These are phyloP conservation scores for Venturia carpophila DNA, from an alignment of 2,329 filamentous ascomycete species.

Conservation along the genomic window DNA sequence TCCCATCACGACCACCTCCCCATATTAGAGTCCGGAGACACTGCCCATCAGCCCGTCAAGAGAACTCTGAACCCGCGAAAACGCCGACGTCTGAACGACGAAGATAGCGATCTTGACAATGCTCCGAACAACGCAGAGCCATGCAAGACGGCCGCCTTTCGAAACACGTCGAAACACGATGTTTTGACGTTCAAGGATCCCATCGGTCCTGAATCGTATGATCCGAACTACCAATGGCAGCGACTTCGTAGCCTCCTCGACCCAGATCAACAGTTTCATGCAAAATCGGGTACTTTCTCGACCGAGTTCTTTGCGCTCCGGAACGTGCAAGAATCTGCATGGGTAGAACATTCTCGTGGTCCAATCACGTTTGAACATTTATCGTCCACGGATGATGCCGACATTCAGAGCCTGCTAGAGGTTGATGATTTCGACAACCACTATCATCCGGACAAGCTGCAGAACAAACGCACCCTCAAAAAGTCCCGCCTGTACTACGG, in stretches of 20 bases:
- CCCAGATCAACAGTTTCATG: slow-evolving; percentile 34
- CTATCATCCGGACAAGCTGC: slow-evolving; percentile 12
- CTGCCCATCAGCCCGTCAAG: not conserved
- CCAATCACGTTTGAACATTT: slow-evolving; percentile 10
- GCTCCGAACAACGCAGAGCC: not conserved
- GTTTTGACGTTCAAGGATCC: slow-evolving; percentile 1
- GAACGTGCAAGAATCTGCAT: slow-evolving; percentile 1
- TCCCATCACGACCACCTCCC: not conserved
- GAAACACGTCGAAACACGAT: not conserved
- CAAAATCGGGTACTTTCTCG: slow-evolving; percentile 38
- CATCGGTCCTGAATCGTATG: not conserved
- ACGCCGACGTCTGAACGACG: not conserved
- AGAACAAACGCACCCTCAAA: not conserved
- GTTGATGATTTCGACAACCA: slow-evolving; percentile 13
- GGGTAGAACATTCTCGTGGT: slow-evolving; percentile 6
- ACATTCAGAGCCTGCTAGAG: not conserved
- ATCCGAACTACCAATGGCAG: slow-evolving; percentile 13
- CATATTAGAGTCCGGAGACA: not conserved
- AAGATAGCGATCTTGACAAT: not conserved
- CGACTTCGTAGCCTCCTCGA: slow-evolving; percentile 27
- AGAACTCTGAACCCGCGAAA: not conserved
- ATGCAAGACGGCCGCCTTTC: not conserved
- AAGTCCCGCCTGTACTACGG: not conserved
- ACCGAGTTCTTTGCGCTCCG: slow-evolving; percentile 31
- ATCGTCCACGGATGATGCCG: not conserved